These are phyloP conservation scores for Zopfia rhizophila DNA, from an alignment of 2,329 filamentous ascomycete genomes.

Conservation along the genomic window DNA sequence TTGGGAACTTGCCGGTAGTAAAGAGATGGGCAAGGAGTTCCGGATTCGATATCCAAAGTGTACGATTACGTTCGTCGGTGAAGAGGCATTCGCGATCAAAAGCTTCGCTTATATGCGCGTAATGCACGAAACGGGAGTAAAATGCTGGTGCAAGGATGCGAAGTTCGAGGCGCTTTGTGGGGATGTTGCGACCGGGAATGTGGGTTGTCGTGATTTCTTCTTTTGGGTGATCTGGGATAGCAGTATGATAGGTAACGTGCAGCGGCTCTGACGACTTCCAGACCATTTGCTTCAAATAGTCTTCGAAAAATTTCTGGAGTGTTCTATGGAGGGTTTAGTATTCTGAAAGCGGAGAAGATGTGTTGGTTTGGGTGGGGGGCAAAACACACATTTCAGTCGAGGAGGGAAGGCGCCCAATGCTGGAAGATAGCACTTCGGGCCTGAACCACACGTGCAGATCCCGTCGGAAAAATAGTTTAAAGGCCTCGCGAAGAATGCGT, in stretches of 20 bases:
- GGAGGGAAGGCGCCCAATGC: constrained; percentile 65
- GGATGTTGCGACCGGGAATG: constrained; percentile 8
- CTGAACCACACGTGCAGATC: constrained; percentile 72
- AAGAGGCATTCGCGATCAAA: constrained; percentile 67
- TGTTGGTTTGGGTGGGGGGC: neutral
- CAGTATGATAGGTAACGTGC: constrained; percentile 64
- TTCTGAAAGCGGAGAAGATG: neutral
- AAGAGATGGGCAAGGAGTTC: constrained; percentile 57
- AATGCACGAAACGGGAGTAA: constrained; percentile 73
- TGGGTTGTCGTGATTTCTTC: constrained; percentile 36
- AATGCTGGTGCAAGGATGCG: constrained; percentile 72
- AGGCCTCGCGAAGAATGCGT: constrained; percentile 71
- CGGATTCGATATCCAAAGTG: constrained; percentile 66
- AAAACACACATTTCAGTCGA: constrained; percentile 56
- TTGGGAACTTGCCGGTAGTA: constrained; percentile 37
- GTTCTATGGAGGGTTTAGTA: constrained; percentile 28
- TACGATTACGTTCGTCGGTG: constrained; percentile 65
- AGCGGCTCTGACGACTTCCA: constrained; percentile 58
- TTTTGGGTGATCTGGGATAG: constrained; percentile 52
- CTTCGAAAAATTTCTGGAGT: constrained; percentile 52
- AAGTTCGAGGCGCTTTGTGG: constrained; percentile 61
- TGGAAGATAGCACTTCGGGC: constrained; percentile 69
- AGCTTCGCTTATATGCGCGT: constrained; percentile 70
- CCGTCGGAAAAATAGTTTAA: constrained; percentile 64
- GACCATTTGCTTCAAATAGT: constrained; percentile 60